A percentile compares a stretch with the other conserved stretches of the same genome.
phyloP scores from a whole-genome alignment of 768 basidiomycete species.

The Neoboletus subvelutipes region DNA sequence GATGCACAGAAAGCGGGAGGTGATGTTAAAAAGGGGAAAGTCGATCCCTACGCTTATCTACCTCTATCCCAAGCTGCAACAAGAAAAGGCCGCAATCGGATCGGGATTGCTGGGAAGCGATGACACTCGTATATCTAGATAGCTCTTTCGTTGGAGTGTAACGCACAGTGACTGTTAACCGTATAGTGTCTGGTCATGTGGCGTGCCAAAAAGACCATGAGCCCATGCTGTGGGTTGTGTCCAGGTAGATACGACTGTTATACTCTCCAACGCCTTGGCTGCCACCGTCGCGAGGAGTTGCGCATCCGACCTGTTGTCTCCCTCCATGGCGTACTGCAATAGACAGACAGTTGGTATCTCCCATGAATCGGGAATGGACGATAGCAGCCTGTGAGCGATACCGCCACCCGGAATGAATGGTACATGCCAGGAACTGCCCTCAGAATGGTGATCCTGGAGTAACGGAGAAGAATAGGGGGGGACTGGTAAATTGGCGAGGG shows the following conservation, averaged over 20 bases:
- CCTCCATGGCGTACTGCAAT: constrained; percentile 77
- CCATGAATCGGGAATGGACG: constrained; percentile 51
- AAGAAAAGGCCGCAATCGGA: constrained; percentile 45
- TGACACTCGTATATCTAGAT: constrained; percentile 29
- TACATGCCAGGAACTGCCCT: constrained; percentile 34
- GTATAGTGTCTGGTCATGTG: constrained; percentile 71
- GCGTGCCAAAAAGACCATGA: constrained; percentile 62
- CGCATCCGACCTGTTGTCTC: constrained; percentile 78
- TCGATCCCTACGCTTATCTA: constrained; percentile 94
- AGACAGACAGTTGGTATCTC: constrained; percentile 56
- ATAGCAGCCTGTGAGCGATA: constrained; percentile 63
- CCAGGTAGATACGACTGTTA: constrained; percentile 42
- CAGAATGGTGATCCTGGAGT: constrained; percentile 32
- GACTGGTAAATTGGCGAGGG: constrained; percentile 47
- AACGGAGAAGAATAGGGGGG: constrained; percentile 54
- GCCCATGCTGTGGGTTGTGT: constrained; percentile 65
- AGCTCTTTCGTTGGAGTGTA: neutral
- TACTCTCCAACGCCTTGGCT: constrained; percentile 45
- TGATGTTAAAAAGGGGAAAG: constrained; percentile 81
- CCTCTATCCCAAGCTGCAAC: constrained; percentile 82
- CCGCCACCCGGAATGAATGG: constrained; percentile 84
- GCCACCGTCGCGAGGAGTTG: constrained; percentile 55
- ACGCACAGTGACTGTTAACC: constrained; percentile 40
- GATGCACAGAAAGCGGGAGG: constrained; percentile 82
- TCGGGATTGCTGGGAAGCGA: constrained; percentile 65